Evolutionary conservation across 2,329 filamentous ascomycete species (phyloP).

Genomic region (Purpureocillium lavendulum): DNA sequence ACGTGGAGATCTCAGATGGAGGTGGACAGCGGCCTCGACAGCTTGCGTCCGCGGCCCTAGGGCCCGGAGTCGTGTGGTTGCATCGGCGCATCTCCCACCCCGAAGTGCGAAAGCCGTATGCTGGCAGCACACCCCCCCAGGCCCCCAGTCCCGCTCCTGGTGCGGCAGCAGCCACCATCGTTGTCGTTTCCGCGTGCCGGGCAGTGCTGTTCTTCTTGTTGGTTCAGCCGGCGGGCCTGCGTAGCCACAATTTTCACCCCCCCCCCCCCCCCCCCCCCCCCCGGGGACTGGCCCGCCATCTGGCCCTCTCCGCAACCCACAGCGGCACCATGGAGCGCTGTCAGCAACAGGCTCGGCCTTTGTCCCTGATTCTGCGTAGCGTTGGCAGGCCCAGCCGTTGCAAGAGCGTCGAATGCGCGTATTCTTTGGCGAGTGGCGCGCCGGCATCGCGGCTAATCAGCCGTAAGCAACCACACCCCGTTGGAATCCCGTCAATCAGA

Average conservation of each 20-base stretch:
- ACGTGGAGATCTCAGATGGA: constrained; percentile 3
- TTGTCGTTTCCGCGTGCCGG: too few species aligned
- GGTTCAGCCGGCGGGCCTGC: too few species aligned
- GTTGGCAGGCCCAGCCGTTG: neutral
- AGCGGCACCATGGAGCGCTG: too few species aligned
- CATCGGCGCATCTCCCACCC: constrained; percentile 1
- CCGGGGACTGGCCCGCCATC: too few species aligned
- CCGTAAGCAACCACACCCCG: too few species aligned
- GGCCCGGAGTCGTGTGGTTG: neutral
- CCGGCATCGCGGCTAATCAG: neutral
- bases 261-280: too few species aligned
- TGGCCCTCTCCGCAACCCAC: too few species aligned
- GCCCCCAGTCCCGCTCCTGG: neutral
- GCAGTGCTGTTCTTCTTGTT: too few species aligned
- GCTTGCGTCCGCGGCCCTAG: neutral
- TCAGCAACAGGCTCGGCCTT: neutral
- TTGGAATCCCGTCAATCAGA: too few species aligned
- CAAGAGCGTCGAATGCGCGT: neutral
- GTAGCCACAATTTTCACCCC: too few species aligned
- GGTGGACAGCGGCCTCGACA: neutral
- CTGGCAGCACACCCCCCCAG: too few species aligned
- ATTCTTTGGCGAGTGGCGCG: neutral
- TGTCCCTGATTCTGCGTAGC: constrained; percentile 2
- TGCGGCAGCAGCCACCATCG: too few species aligned
- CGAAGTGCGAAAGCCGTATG: constrained; percentile 1